Evolutionary conservation across 2,329 filamentous ascomycete species (phyloP), one percentile per base, ranked within the genome.

Genomic region (Fusarium napiforme): DNA sequence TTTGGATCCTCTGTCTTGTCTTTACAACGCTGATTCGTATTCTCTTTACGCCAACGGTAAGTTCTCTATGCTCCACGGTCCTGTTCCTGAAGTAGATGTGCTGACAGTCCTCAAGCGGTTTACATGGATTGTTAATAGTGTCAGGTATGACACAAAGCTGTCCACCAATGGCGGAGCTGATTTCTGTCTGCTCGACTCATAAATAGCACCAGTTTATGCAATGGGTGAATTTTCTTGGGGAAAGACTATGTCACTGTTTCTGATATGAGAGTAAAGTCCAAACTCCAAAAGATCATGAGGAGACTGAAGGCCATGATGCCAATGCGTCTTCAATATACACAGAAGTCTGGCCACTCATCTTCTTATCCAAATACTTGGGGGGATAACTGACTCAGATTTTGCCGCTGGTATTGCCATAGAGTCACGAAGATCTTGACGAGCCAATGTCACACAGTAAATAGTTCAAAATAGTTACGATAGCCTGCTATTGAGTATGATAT

Each of bases 11-110:
- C 7, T 60, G 4, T 28, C 45, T 4, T 70, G 61, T 21, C 53
- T 75, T 14, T 75, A 75, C 30, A 75, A 75, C 11, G 73, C 73
- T 18, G 73, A 73, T 28, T 57, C 37, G 2, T 75, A 75, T 46
- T 63, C 70, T 3, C 28, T 75, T 6, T 75, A 75, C n/a, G 70
- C 72, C 2, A 75, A 65, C 30, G 73, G 72, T 72, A 63, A 69
- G 70, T 37, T 18, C 0, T 10, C 4, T 37, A 9, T 19, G 4
- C 5, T 19, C 4, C 14, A 15, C 1, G n/a, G 18, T 14, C 14
- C 18, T 7, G 2, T 8, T 2, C 1, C 9, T 9, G 1, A 5
- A 2, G 21, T 7, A 5, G 47, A 12, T 28, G 18, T 28, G 5
- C 66, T 71, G 14, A 71, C 26, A 19, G 6, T 4, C 3, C 23